These are phyloP conservation scores for Corrigiola litoralis DNA, from an alignment of 179 eudicot species.

Conservation along the genomic window DNA sequence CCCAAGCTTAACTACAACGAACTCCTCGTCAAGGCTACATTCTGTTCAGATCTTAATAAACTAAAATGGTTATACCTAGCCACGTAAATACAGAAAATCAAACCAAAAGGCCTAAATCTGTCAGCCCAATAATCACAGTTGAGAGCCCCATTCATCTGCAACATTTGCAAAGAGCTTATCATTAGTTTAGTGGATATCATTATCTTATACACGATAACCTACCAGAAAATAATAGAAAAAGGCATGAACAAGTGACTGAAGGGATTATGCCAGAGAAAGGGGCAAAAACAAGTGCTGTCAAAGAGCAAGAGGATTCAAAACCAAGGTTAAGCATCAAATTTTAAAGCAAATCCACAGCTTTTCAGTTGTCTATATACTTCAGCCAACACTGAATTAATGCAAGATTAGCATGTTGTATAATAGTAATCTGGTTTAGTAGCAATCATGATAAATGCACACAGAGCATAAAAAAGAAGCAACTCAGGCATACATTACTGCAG, in stretches of 20 bases:
- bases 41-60: slow-evolving; percentile 3
- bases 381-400: too few species aligned
- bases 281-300: too few species aligned
- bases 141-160: slow-evolving; percentile 15
- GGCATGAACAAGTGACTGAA: neutral
- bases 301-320: too few species aligned
- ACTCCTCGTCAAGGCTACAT: slow-evolving; percentile 11
- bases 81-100: slow-evolving; percentile 14
- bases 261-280: neutral
- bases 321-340: too few species aligned
- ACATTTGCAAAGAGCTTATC: neutral
- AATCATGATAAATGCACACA: too few species aligned
- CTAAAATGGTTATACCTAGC: slow-evolving; percentile 13
- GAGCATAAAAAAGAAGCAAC: too few species aligned
- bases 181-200: neutral
- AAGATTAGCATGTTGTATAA: too few species aligned
- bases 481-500: too few species aligned
- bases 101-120: neutral
- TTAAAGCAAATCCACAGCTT: too few species aligned
- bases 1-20: slow-evolving; percentile 30
- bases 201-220: neutral
- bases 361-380: too few species aligned
- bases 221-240: neutral
- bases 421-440: too few species aligned
- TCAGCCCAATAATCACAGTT: slow-evolving; percentile 15